These are phyloP conservation scores for Beauveria sp. DNA, from an alignment of 2,329 filamentous ascomycete genomes.

Conservation along the genomic window DNA sequence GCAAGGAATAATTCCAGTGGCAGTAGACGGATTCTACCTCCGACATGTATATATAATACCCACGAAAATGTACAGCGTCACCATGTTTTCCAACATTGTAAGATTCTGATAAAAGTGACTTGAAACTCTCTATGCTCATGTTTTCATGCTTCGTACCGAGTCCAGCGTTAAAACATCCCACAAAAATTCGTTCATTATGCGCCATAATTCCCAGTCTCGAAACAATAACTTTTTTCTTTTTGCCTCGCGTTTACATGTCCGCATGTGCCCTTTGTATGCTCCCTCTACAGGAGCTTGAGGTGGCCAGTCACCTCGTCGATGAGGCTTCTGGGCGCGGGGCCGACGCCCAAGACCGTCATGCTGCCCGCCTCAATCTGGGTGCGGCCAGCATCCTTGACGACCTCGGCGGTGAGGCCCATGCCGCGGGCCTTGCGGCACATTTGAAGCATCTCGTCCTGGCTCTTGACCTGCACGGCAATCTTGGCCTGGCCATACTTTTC, in stretches of 20 bases:
- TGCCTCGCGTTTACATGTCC: not conserved
- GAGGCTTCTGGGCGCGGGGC: conserved; percentile 73
- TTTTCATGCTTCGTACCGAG: not conserved
- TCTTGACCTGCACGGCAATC: conserved; percentile 83
- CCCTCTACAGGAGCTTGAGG: conserved; percentile 69
- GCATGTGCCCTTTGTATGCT: not conserved
- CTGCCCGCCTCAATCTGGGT: conserved; percentile 95
- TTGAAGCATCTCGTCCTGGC: conserved; percentile 70
- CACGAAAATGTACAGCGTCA: conserved; percentile 8
- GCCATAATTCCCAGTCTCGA: not conserved
- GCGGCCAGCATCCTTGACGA: conserved; percentile 90
- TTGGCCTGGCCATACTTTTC: conserved; percentile 83
- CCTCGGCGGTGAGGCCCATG: conserved; percentile 77
- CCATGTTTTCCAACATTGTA: not conserved
- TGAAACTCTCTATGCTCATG: not conserved
- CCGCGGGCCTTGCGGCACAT: conserved; percentile 72
- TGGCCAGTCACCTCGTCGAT: conserved; percentile 81
- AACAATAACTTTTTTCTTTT: not conserved
- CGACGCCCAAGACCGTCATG: conserved; percentile 81
- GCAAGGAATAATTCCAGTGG: conserved; percentile 45
- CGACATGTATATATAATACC: conserved; percentile 16
- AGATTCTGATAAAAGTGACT: not conserved
- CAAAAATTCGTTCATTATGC: not conserved
- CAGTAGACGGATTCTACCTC: conserved; percentile 2
- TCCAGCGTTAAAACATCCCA: not conserved